A percentile compares a stretch with the other conserved stretches of the same genome.
These are phyloP conservation scores for Plantago ovata DNA, from an alignment of 257 asterid species.

Conservation along the genomic window DNA sequence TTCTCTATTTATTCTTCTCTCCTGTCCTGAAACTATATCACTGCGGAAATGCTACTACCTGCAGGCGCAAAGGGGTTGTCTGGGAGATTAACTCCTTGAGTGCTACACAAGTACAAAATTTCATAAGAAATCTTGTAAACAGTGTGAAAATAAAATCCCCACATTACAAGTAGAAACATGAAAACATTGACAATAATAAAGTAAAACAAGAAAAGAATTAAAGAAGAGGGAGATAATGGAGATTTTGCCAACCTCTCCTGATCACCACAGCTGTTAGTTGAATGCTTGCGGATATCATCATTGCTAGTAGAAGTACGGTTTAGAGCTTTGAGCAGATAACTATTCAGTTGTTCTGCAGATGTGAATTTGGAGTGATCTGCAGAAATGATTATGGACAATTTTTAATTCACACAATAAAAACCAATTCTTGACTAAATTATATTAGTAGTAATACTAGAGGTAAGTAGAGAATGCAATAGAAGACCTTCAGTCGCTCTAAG, in stretches of 20 bases:
- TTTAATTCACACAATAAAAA: neutral
- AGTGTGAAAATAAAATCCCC: neutral
- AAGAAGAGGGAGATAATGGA: neutral
- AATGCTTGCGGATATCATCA: constrained; percentile 38
- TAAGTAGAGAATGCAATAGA: neutral
- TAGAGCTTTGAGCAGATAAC: constrained; percentile 36
- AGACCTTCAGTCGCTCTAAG: constrained; percentile 49
- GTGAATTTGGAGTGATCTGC: constrained; percentile 47
- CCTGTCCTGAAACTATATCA: constrained; percentile 32
- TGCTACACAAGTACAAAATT: constrained; percentile 30
- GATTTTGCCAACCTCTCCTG: constrained; percentile 53
- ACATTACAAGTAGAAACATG: neutral
- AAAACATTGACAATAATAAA: neutral
- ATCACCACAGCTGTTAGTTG: constrained; percentile 36
- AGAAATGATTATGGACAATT: neutral
- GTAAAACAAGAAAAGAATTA: neutral
- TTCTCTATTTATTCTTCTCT: constrained; percentile 21
- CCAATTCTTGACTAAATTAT: neutral
- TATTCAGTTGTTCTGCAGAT: constrained; percentile 40
- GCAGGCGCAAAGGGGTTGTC: constrained; percentile 65
- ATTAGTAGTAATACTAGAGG: neutral
- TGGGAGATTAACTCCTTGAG: constrained; percentile 56
- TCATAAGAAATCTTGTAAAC: neutral
- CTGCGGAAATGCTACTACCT: constrained; percentile 48
- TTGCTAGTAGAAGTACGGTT: constrained; percentile 38